Conservation (phyloP, 225 moss, liverwort and hornwort species). For the Asterella californica region DNA sequence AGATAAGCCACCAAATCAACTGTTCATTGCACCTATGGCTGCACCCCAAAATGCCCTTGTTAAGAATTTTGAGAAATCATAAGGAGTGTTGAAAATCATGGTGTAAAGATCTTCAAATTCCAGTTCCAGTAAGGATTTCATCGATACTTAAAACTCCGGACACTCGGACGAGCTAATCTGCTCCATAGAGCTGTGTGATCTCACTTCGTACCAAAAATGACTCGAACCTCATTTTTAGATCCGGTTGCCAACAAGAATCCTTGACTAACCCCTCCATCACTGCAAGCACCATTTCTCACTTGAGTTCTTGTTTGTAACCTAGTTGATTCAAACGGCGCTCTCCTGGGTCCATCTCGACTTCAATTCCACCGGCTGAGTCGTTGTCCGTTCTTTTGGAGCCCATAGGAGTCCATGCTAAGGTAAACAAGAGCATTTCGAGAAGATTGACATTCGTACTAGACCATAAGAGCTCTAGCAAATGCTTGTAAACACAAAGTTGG, state of each 20-base stretch:
- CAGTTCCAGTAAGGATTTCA: neutral
- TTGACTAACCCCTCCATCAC: neutral
- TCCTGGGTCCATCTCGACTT: conserved; percentile 63
- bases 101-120: neutral
- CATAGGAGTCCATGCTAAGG: no score
- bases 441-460: no score
- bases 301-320: conserved; percentile 90
- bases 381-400: neutral
- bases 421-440: no score
- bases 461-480: no score
- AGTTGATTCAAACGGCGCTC: conserved; percentile 94
- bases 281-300: conserved; percentile 74
- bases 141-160: neutral
- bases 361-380: neutral
- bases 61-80: neutral
- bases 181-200: neutral
- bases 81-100: no score
- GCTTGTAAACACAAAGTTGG: no score
- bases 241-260: neutral
- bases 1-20: neutral
- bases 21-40: neutral
- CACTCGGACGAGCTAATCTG: neutral
- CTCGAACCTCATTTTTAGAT: neutral
- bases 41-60: neutral
- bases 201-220: neutral